Percentiles rank a stretch among this genome's conserved stretches.
phyloP scores from a whole-genome alignment of 2,329 filamentous ascomycete species.

The Curvularia sp. region DNA sequence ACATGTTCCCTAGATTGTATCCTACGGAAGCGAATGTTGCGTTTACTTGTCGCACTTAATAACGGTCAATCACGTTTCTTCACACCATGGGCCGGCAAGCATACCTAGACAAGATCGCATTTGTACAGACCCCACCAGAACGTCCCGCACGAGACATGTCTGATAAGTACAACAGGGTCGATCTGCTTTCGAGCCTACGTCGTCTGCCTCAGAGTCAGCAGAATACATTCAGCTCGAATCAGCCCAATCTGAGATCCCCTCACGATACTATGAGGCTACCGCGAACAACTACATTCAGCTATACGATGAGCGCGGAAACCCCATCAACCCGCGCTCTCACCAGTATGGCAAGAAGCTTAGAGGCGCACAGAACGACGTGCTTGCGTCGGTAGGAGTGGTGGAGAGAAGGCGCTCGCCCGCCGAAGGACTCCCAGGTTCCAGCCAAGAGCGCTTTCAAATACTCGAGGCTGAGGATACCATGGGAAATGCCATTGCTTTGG shows the following conservation, averaged over 20 bases:
- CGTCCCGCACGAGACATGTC: constrained; percentile 11
- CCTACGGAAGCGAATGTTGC: neutral
- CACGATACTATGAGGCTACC: constrained; percentile 30
- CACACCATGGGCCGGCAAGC: constrained; percentile 47
- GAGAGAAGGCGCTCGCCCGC: constrained; percentile 46
- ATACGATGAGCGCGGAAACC: constrained; percentile 55
- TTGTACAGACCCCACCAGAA: constrained; percentile 33
- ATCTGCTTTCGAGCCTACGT: constrained; percentile 51
- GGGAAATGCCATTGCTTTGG: constrained; percentile 36
- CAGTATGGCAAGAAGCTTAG: constrained; percentile 51
- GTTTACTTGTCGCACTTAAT: neutral
- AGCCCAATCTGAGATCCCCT: constrained; percentile 34
- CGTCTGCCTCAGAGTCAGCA: constrained; percentile 27
- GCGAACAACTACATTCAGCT: constrained; percentile 47
- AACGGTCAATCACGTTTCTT: neutral
- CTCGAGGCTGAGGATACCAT: constrained; percentile 42
- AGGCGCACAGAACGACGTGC: constrained; percentile 57
- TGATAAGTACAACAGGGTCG: constrained; percentile 46
- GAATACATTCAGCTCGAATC: constrained; percentile 40
- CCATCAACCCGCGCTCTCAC: constrained; percentile 52
- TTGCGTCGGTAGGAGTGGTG: constrained; percentile 57
- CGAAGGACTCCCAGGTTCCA: constrained; percentile 36
- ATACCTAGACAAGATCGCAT: constrained; percentile 48
- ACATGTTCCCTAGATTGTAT: neutral
- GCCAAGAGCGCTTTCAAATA: constrained; percentile 37